Conservation (phyloP, 192 early-diverging fungal genomes). For the Coemansia erecta region DNA sequence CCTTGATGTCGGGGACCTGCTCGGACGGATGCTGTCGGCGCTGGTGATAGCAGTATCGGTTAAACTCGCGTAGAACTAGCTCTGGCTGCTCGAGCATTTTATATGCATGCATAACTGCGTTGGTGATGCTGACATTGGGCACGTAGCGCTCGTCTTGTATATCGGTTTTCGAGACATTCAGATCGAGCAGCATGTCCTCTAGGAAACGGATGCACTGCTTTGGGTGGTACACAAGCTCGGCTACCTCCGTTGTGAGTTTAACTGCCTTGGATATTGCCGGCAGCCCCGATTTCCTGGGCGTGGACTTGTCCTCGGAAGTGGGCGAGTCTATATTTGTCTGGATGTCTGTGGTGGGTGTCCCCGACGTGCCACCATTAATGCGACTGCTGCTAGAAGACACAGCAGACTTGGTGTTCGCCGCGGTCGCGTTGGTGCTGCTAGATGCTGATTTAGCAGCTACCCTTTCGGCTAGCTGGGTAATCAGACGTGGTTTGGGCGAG, state of each 20-base stretch:
- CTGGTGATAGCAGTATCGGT: conserved; percentile 38
- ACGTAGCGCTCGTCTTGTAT: conserved; percentile 8
- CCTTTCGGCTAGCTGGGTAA: conserved; percentile 11
- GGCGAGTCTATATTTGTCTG: neutral
- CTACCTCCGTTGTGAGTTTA: conserved; percentile 6
- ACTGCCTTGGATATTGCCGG: conserved; percentile 14
- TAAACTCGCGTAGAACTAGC: conserved; percentile 39
- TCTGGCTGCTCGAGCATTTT: conserved; percentile 18
- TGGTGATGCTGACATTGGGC: conserved; percentile 41
- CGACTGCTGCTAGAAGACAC: no score
- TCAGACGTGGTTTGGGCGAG: conserved; percentile 21
- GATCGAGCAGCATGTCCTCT: conserved; percentile 37
- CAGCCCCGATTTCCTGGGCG: conserved; percentile 12
- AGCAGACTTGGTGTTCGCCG: no score
- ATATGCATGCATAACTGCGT: conserved; percentile 48
- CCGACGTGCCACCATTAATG: no score
- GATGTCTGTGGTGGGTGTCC: neutral
- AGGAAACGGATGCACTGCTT: conserved; percentile 43
- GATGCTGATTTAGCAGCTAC: neutral
- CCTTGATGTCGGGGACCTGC: conserved; percentile 19
- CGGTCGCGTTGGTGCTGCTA: no score
- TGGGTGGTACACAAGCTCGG: conserved; percentile 23
- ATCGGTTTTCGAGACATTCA: conserved; percentile 7
- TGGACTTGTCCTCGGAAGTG: neutral
- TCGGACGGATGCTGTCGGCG: conserved; percentile 17